These are phyloP conservation scores for Aegle marmelos DNA, from an alignment of 345 rosid genomes.

Conservation along the genomic window DNA sequence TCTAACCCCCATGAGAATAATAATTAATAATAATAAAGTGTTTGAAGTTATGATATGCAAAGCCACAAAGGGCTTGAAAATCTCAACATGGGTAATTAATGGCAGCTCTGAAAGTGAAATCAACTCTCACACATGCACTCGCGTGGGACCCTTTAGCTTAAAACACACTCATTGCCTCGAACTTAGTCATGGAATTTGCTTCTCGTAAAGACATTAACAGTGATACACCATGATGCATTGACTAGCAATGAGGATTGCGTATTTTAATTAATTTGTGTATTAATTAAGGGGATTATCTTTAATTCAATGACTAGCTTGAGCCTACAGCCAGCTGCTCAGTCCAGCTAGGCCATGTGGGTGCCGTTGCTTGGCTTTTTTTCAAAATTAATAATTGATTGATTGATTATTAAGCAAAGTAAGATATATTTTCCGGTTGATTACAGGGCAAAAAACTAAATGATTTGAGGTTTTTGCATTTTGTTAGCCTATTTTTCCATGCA, in stretches of 20 bases:
- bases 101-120: slow-evolving; percentile 29
- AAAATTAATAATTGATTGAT: neutral
- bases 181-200: slow-evolving; percentile 9
- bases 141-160: slow-evolving; percentile 62
- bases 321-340: slow-evolving; percentile 20
- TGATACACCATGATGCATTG: neutral
- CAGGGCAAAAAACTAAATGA: neutral
- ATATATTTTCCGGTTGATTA: neutral
- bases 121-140: slow-evolving; percentile 32
- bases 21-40: slow-evolving; percentile 7
- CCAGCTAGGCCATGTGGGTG: slow-evolving; percentile 43
- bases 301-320: slow-evolving; percentile 10
- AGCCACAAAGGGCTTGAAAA: slow-evolving; percentile 29
- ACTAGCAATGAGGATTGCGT: neutral
- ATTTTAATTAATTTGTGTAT: neutral
- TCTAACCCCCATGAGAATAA: slow-evolving; percentile 21
- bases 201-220: neutral
- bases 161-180: slow-evolving; percentile 54
- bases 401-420: neutral
- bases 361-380: slow-evolving; percentile 13
- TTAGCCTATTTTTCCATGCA: neutral
- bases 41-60: slow-evolving; percentile 19
- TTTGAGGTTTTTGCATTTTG: neutral
- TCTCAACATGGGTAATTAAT: slow-evolving; percentile 30
- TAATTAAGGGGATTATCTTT: neutral